Percentiles rank a stretch among this genome's conserved stretches.
Evolutionary conservation across 1,284 basidiomycete species (phyloP).

Genomic region (Trametes pubescens): DNA sequence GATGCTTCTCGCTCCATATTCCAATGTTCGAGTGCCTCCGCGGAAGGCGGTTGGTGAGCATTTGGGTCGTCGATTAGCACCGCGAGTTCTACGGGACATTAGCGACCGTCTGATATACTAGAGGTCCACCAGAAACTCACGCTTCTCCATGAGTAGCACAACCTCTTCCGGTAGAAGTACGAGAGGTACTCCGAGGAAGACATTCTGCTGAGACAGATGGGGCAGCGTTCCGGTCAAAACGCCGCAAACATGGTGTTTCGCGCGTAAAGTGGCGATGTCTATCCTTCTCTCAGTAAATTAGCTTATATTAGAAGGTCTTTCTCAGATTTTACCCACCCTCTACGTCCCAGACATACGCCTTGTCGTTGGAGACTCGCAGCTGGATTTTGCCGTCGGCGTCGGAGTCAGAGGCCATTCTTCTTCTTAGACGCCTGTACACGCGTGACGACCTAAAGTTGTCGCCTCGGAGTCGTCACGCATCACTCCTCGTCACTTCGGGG

Average conservation of each 20-base stretch:
- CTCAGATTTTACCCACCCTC: conserved; percentile 56
- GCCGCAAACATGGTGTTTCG: conserved; percentile 85
- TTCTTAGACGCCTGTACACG: conserved; percentile 12
- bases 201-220: conserved; percentile 95
- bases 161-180: conserved; percentile 93
- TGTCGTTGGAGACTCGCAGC: conserved; percentile 73
- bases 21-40: conserved; percentile 63
- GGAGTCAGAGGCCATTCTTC: conserved; percentile 32
- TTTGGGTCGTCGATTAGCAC: conserved; percentile 79
- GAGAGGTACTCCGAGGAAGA: conserved; percentile 92
- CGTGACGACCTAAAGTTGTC: conserved; percentile 6
- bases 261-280: conserved; percentile 85
- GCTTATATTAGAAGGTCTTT: background rate
- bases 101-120: conserved; percentile 18
- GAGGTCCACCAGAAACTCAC: conserved; percentile 50
- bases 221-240: conserved; percentile 91
- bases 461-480: conserved; percentile 14
- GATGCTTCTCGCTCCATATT: conserved; percentile 55
- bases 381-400: conserved; percentile 31
- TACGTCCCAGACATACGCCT: conserved; percentile 81
- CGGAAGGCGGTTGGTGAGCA: conserved; percentile 68
- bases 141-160: conserved; percentile 83
- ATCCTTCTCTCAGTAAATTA: conserved; percentile 37
- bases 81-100: conserved; percentile 66
- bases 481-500: conserved; percentile 17